A percentile compares a stretch with the other conserved stretches of the same genome.
Conservation (phyloP, 371 early-diverging fungal genomes). For the Sporodiniella umbellata region DNA sequence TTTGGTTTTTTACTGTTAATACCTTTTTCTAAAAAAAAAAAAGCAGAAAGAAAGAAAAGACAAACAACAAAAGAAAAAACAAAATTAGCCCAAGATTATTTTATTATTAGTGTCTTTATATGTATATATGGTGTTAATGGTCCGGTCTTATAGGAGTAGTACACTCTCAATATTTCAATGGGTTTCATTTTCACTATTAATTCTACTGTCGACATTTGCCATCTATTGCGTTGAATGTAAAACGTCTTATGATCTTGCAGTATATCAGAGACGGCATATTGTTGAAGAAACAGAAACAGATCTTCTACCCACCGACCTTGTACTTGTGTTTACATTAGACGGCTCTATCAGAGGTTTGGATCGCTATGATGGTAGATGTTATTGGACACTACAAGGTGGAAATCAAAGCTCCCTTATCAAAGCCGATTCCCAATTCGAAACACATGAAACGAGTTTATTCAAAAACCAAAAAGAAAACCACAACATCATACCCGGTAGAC, state of each 20-base stretch:
- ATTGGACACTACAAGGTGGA: constrained; percentile 43
- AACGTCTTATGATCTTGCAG: constrained; percentile 6
- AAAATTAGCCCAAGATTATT: too few species aligned
- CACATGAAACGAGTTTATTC: constrained; percentile 7
- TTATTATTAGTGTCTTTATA: background rate
- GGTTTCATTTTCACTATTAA: constrained; percentile 14
- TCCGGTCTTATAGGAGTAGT: constrained; percentile 20
- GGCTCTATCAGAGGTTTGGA: constrained; percentile 47
- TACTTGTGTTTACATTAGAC: constrained; percentile 39
- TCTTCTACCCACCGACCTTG: constrained; percentile 26
- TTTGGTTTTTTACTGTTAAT: too few species aligned
- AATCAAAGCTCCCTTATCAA: constrained; percentile 31
- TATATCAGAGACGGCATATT: constrained; percentile 6
- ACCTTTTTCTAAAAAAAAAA: too few species aligned
- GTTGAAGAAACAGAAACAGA: constrained; percentile 2
- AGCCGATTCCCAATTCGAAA: constrained; percentile 20
- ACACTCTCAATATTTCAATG: constrained; percentile 16
- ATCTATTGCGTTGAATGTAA: constrained; percentile 19
- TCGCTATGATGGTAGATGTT: constrained; percentile 26
- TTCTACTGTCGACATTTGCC: constrained; percentile 18
- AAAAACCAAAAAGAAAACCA: constrained; percentile 3
- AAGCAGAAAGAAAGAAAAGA: too few species aligned
- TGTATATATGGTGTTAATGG: constrained; percentile 21
- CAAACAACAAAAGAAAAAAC: too few species aligned
- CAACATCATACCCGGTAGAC: constrained; percentile 6